Evolutionary conservation across 2,329 filamentous ascomycete genomes (phyloP), one percentile per base, ranked within the genome.

Genomic region (Rhynchosporium agropyri): DNA sequence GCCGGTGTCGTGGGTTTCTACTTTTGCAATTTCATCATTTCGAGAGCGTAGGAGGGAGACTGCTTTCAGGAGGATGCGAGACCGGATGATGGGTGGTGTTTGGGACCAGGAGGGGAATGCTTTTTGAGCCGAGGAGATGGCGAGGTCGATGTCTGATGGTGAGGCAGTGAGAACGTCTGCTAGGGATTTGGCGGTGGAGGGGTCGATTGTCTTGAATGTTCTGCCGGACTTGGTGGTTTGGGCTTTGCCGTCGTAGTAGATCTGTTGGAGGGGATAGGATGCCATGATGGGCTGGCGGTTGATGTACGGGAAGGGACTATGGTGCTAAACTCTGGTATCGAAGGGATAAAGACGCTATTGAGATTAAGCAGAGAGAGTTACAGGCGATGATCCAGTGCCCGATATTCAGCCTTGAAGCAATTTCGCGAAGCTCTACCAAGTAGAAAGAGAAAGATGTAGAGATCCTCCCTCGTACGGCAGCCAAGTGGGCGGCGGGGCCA

Each of bases 1-100:
- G 73, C 92, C 92, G 0, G 92, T 96, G 76, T 96, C 92, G 72
- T 89, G 81, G 1, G 91, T 96, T 78, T 96, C 92, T 61, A 91
- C 80, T 62, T 82, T 83, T 57, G 92, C 92, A 48, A 96, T 87
- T 62, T 87, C 86, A 72, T 96, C 89, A 76, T 96, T 96, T 67
- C 87, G 85, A 67, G 85, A 78, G 53, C 91, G 89, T 12, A 96
- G 81, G 13, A 96, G 77, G 53, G 84, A 78, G 20, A 90, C 91
- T 2, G 92, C 91, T 74, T 85, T 86, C 36, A 92, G 88, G 9
- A 96, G 85, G 69, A 96, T 89, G 62, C 90, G 86, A 0, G 91
- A 86, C 62, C 92, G 90, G 71, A 86, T 84, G 65, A 89, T 81
- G n/a, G 89, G 81, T 2, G 91, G 85, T 12, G 88, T 95, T 62